Conservation (phyloP, 2,329 filamentous ascomycete genomes). For the Nemania abortiva region DNA sequence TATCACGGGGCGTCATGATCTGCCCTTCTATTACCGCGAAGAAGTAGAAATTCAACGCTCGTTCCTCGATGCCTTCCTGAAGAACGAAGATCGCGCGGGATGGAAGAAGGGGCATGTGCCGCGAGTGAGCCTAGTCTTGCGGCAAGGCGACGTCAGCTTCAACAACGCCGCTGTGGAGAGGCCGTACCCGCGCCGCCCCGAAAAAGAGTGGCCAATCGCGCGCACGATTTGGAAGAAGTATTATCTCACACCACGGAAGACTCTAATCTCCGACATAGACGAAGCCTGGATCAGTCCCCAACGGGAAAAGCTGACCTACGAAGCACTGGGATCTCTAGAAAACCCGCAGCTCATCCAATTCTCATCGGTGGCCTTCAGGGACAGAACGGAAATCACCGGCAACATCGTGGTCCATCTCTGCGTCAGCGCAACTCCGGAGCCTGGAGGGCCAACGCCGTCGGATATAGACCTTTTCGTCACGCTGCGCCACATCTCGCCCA, state of each 20-base stretch:
- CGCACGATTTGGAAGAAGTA: conserved; percentile 73
- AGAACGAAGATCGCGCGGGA: conserved; percentile 72
- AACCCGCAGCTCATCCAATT: conserved; percentile 69
- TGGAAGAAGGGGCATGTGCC: conserved; percentile 72
- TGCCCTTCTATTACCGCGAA: conserved; percentile 78
- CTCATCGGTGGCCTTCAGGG: conserved; percentile 66
- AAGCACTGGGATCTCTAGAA: conserved; percentile 68
- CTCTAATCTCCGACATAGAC: background rate
- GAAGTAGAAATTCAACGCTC: conserved; percentile 75
- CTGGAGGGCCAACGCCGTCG: conserved; percentile 45
- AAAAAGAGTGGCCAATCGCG: conserved; percentile 75
- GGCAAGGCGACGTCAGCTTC: conserved; percentile 75
- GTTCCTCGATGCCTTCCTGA: conserved; percentile 79
- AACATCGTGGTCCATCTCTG: conserved; percentile 74
- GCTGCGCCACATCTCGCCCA: conserved; percentile 67
- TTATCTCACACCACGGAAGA: conserved; percentile 63
- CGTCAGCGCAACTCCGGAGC: conserved; percentile 70
- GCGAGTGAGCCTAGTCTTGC: conserved; percentile 69
- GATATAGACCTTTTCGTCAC: conserved; percentile 76
- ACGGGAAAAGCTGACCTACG: conserved; percentile 62
- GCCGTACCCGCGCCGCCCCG: conserved; percentile 65
- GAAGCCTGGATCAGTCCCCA: background rate
- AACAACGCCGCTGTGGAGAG: conserved; percentile 73
- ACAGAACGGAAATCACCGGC: conserved; percentile 77
- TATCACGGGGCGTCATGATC: conserved; percentile 76